Percentiles rank a stretch among this genome's conserved stretches.
phyloP scores from a whole-genome alignment of 2,329 filamentous ascomycete genomes.

The Fusarium sp. region DNA sequence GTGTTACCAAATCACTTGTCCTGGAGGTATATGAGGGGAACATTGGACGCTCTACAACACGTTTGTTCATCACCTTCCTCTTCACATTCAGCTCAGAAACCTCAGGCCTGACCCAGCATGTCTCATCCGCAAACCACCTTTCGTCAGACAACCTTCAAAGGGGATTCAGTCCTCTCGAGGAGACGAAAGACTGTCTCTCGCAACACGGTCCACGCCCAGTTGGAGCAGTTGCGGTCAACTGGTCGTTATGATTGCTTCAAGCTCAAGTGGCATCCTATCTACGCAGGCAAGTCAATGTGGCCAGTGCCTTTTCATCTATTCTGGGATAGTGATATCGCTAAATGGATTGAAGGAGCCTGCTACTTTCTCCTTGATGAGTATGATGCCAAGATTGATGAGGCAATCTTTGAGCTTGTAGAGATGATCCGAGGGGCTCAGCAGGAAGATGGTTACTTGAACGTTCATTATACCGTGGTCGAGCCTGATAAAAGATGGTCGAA shows the following conservation, averaged over 20 bases:
- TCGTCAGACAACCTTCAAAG: constrained; percentile 51
- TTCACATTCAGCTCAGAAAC: not conserved
- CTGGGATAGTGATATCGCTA: constrained; percentile 60
- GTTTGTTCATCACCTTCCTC: not conserved
- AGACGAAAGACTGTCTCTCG: constrained; percentile 50
- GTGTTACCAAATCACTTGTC: not conserved
- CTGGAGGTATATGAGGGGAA: not conserved
- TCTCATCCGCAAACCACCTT: constrained; percentile 53
- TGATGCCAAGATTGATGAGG: constrained; percentile 27
- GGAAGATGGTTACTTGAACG: constrained; percentile 72
- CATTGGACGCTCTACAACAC: not conserved
- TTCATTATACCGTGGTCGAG: constrained; percentile 71
- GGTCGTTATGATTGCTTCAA: constrained; percentile 69
- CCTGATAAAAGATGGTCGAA: constrained; percentile 68
- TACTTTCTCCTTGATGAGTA: constrained; percentile 16
- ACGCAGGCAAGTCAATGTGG: constrained; percentile 63
- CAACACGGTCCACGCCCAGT: constrained; percentile 62
- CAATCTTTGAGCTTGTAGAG: constrained; percentile 60
- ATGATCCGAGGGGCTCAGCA: constrained; percentile 70
- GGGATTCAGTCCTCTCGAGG: constrained; percentile 50
- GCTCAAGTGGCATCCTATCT: constrained; percentile 66
- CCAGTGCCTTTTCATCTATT: constrained; percentile 69
- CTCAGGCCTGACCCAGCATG: constrained; percentile 29
- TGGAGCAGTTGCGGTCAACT: constrained; percentile 64
- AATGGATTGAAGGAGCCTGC: constrained; percentile 37